Percentiles rank a stretch among this genome's conserved stretches.
phyloP scores from a whole-genome alignment of 108 stramenopile genomes.

The Fistulifera pelliculosa region DNA sequence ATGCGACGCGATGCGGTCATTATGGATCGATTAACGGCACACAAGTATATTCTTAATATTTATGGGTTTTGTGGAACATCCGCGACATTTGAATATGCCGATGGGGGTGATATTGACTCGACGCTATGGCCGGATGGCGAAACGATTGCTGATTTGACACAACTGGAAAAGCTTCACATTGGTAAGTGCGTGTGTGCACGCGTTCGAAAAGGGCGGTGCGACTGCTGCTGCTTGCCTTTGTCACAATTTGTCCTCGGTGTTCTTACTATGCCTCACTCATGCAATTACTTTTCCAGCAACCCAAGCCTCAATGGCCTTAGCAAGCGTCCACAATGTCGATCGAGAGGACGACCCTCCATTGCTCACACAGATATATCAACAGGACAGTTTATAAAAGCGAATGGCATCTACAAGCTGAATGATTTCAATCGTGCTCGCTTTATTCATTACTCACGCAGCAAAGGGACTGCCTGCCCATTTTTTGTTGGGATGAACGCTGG shows the following conservation, averaged over 20 bases:
- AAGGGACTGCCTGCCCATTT: conserved; percentile 26
- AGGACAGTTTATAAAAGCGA: conserved; percentile 37
- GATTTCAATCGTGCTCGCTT: conserved; percentile 73
- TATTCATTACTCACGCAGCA: conserved; percentile 30
- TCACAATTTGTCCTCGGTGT: neutral
- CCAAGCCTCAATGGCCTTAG: conserved; percentile 33
- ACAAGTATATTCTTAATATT: conserved; percentile 53
- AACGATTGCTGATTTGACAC: conserved; percentile 1
- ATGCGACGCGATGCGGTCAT: conserved; percentile 69
- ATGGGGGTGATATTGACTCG: conserved; percentile 34
- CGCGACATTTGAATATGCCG: conserved; percentile 47
- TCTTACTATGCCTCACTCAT: neutral
- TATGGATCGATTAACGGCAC: conserved; percentile 61
- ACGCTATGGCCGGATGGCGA: conserved; percentile 7
- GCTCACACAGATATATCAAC: conserved; percentile 58
- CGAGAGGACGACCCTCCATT: conserved; percentile 36
- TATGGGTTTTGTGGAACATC: conserved; percentile 69
- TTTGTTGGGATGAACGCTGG: conserved; percentile 45
- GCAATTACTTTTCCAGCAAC: conserved; percentile 3
- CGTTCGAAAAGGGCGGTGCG: neutral
- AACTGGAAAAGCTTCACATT: conserved; percentile 10
- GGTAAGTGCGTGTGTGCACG: neutral
- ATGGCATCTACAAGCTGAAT: conserved; percentile 42
- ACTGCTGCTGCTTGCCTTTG: neutral
- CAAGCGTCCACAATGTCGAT: conserved; percentile 34